These are phyloP conservation scores for Trichosporon ovoides DNA, from an alignment of 1,284 basidiomycete genomes.

Conservation along the genomic window DNA sequence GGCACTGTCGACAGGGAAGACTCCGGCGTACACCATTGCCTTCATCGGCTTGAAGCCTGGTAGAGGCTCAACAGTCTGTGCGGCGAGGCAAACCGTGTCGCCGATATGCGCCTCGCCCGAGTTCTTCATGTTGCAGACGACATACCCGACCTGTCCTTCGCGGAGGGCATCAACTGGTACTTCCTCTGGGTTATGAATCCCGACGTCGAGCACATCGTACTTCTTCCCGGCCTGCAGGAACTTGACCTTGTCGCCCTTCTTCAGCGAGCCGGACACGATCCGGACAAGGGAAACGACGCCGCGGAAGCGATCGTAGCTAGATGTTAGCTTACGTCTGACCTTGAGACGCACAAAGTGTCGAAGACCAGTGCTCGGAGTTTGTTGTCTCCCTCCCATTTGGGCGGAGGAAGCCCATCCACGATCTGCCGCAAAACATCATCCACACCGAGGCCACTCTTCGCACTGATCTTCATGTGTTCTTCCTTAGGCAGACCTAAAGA, in stretches of 20 bases:
- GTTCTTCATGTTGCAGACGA: conserved; percentile 95
- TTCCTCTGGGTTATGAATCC: conserved; percentile 89
- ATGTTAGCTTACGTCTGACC: background rate
- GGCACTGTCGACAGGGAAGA: conserved; percentile 86
- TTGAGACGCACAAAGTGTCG: conserved; percentile 71
- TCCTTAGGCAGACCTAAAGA: conserved; percentile 71
- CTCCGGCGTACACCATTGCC: conserved; percentile 94
- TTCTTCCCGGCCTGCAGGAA: conserved; percentile 82
- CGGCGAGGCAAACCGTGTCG: conserved; percentile 79
- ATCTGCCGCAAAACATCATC: conserved; percentile 72
- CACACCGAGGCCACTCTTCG: conserved; percentile 81
- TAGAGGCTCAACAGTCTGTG: conserved; percentile 73
- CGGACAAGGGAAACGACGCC: conserved; percentile 91
- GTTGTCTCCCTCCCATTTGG: conserved; percentile 50
- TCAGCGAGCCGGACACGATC: conserved; percentile 57
- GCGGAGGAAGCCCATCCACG: conserved; percentile 74
- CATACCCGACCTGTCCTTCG: conserved; percentile 86
- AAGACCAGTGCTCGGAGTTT: conserved; percentile 83
- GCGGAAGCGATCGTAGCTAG: conserved; percentile 89
- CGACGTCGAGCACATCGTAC: conserved; percentile 88
- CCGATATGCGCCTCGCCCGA: conserved; percentile 71
- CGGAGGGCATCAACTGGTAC: conserved; percentile 62
- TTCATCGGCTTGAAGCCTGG: conserved; percentile 90
- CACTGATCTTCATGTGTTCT: conserved; percentile 73
- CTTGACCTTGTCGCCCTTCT: conserved; percentile 79